These are phyloP conservation scores for Tritrichomonas musculus DNA, from an alignment of 208 protist species.

Conservation along the genomic window DNA sequence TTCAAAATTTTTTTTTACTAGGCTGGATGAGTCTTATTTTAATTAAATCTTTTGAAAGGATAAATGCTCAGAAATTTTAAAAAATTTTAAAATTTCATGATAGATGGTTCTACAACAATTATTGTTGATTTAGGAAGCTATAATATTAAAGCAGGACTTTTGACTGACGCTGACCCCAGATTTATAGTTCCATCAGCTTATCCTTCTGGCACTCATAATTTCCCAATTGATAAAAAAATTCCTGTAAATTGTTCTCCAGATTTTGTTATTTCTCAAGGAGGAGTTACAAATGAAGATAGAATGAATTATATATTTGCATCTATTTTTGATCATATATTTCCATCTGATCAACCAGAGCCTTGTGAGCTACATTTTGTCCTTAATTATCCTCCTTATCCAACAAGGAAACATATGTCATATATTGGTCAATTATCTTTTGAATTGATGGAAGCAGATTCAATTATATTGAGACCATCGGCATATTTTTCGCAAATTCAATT, in stretches of 20 bases:
- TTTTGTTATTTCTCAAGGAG: not conserved
- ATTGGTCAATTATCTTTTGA: not conserved
- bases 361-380: not conserved
- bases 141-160: not conserved
- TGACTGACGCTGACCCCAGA: not conserved
- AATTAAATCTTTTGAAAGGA: too few relatives aligned
- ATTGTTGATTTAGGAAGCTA: not conserved
- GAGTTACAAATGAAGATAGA: not conserved
- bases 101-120: not conserved
- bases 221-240: not conserved
- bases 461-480: not conserved
- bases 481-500: not conserved
- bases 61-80: too few relatives aligned
- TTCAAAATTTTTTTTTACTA: too few relatives aligned
- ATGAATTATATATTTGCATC: not conserved
- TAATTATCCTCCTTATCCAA: not conserved
- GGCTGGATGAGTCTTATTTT: too few relatives aligned
- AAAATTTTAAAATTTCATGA: not conserved
- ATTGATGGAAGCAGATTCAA: not conserved
- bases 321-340: not conserved
- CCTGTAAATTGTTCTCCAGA: not conserved
- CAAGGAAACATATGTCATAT: not conserved
- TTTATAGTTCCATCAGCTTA: not conserved
- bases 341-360: not conserved
- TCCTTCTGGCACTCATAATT: not conserved